Percentiles rank a stretch among this genome's conserved stretches.
Conservation (phyloP, 2,329 filamentous ascomycete genomes). For the Madurella mycetomatis region DNA sequence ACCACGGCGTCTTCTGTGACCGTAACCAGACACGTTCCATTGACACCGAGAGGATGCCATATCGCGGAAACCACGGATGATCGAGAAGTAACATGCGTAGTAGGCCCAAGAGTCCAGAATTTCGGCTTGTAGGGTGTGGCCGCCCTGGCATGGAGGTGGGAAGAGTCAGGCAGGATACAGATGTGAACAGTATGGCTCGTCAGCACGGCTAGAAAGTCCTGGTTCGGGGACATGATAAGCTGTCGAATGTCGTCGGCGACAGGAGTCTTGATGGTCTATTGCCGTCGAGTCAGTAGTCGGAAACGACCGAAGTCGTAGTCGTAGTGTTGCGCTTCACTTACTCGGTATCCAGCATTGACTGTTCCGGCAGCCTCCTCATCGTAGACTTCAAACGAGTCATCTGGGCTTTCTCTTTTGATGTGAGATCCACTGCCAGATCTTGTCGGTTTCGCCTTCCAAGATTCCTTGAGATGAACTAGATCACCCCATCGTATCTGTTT, state of each 20-base stretch:
- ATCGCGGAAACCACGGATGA: conserved; percentile 74
- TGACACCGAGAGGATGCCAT: conserved; percentile 89
- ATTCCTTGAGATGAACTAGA: conserved; percentile 71
- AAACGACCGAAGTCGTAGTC: not conserved
- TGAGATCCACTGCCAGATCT: conserved; percentile 30
- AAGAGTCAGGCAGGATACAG: conserved; percentile 74
- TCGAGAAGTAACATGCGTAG: conserved; percentile 83
- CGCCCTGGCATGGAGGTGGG: conserved; percentile 68
- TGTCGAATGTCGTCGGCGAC: conserved; percentile 80
- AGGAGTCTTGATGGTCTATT: conserved; percentile 68
- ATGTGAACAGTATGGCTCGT: conserved; percentile 87
- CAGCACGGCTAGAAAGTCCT: conserved; percentile 76
- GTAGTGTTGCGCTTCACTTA: conserved; percentile 30
- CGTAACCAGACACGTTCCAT: conserved; percentile 78
- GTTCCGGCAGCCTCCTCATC: conserved; percentile 24
- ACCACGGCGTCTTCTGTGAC: conserved; percentile 85
- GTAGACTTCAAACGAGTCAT: conserved; percentile 34
- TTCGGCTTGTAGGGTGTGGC: conserved; percentile 69
- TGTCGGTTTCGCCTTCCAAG: conserved; percentile 40
- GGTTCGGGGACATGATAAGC: conserved; percentile 76
- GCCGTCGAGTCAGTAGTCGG: not conserved
- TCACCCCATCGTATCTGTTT: conserved; percentile 92
- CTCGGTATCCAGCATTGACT: conserved; percentile 44
- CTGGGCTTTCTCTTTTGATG: conserved; percentile 47
- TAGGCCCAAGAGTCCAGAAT: conserved; percentile 87